Evolutionary conservation across 768 basidiomycete species (phyloP), one percentile per base, ranked within the genome.

Genomic region (Trametes villosa): DNA sequence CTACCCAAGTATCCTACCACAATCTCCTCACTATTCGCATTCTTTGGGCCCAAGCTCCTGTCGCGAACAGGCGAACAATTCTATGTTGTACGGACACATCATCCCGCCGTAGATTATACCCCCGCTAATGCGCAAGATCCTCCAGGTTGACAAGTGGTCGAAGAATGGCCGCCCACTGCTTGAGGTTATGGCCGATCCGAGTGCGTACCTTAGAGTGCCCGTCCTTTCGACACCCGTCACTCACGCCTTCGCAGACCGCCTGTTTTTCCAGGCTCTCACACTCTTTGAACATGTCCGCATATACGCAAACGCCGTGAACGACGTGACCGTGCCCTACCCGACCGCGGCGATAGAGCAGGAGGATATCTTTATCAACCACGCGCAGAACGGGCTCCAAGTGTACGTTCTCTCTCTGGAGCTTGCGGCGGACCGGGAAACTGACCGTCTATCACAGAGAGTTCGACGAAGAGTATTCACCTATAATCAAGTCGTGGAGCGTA

Each of bases 251-350:
- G 13, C 55, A 92, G 92, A 87, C 22, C 81, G 81, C 24, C 74
- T 92, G 36, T 96, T 96, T 70, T 89, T 87, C 67, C 84, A 89
- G 63, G 88, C 86, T 4, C 78, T 96, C 38, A 57, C 77, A 0
- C 74, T 77, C 38, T 96, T 96, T 70, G 75, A 83, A 34, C 81
- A 86, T 48, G 79, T 93, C 49, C 77, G 85, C 51, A 83, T 96
- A 51, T 96, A 91, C 62, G 94, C 92, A 2, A 96, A 94, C 74
- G 82, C 87, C 3, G 72, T 92, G 17, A 86, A 88, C 66, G 94
- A 96, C 66, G 57, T 76, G 3, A 93, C 93, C 0, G 94, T 96
- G 2, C 91, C 94, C 0, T 96, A 90, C 68, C 75, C 89, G 17
- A 93, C 91, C 1, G 84, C 90, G 8, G 85, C 86, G 9, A 88